Evolutionary conservation across 495 filamentous ascomycete genomes (phyloP), one percentile per base, ranked within the genome.

Genomic region (Sordaria brevicollis): DNA sequence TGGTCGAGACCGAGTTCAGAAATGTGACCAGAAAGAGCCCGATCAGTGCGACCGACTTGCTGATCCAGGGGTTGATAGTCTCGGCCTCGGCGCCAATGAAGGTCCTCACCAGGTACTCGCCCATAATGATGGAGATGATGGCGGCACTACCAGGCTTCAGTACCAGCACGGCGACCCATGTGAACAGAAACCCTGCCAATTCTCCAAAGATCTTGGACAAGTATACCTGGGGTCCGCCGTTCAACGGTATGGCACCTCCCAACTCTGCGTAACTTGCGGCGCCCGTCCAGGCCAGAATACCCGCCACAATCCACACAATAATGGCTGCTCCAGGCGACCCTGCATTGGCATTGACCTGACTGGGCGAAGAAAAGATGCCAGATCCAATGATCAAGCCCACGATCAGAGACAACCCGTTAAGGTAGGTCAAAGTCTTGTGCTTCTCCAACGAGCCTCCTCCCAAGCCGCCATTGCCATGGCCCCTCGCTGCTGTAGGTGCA

Each of bases 41-140:
- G 25, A 87, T 83, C 43, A 97, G 77, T 5, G 93, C 96, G 17
- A 97, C 92, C 6, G 85, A 87, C 80, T 98, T 99, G 79, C 93
- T 95, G 74, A 96, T 88, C 93, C 93, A 97, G 2, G 89, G 84
- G 73, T 87, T 96, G 69, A 89, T 84, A 29, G 86, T 86, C 73
- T 90, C 89, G 0, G 89, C 89, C 67, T 96, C 92, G 13, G 93
- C 89, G 19, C 92, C 93, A 65, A 96, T 89, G 31, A 89, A 84
- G 1, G 93, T 94, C 34, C 94, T 87, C 71, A 97, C 93, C 31
- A 97, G 83, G 75, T 99, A 99, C 79, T 99, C 95, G 33, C 96
- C 95, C 81, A 97, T 97, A 71, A 99, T 98, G 68, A 99, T 97
- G 34, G 94, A 88, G 69, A 98, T 93, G 78, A 99, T 99, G 33